Base-by-base conservation (phyloP, 805 yeast species). In the Zygosaccharomyces siamensis region DNA sequence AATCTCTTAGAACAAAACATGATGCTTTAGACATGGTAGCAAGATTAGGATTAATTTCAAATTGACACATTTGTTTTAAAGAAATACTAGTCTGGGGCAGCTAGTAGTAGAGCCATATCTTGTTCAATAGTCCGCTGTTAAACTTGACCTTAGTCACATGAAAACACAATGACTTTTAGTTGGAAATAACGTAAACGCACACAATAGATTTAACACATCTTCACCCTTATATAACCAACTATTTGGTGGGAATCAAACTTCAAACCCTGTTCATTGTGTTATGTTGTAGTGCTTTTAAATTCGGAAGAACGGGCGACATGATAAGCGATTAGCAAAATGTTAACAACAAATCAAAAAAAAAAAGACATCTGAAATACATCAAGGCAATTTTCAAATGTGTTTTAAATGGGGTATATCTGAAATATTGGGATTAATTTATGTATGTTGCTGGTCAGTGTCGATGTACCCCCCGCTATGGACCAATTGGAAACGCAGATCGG, bases 61-160 rank as follows among this genome's bases (percentile, higher is more conserved):
- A 86, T 62, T 86, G 93, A 16, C 89, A 96, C 96, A 89, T 88
- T 65, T 88, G 96, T 49, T 89, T 75, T 51, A 89, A 70, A 2
- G 89, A 83, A 2, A 89, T 88, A 1, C 95, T 89, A 2, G 95
- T 86, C 39, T 90, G 93, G 10, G 89, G 85, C 53, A 83, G 75
- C 45, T 76, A 72, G 3, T 96, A 89, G 71, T 81, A 84, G 53
- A 30, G 37, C 51, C 54, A 48, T 74, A 77, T 59, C 81, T 59
- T 76, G 70, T 30, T 79, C 78, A 51, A 79, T 71, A 48, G 86
- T 72, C 30, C 71, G 60, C 31, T 50, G 27, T 39, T 43, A 24
- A 47, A 48, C 31, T 50, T 47, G 23, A 50, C 27, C 16, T 27
- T 30, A 16, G 24, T 30, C 28, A 8, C 24, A 26, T 26, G 2